Evolutionary conservation across 2,329 filamentous ascomycete genomes (phyloP), one percentile per base, ranked within the genome.

Genomic region (Penicillium hordei): DNA sequence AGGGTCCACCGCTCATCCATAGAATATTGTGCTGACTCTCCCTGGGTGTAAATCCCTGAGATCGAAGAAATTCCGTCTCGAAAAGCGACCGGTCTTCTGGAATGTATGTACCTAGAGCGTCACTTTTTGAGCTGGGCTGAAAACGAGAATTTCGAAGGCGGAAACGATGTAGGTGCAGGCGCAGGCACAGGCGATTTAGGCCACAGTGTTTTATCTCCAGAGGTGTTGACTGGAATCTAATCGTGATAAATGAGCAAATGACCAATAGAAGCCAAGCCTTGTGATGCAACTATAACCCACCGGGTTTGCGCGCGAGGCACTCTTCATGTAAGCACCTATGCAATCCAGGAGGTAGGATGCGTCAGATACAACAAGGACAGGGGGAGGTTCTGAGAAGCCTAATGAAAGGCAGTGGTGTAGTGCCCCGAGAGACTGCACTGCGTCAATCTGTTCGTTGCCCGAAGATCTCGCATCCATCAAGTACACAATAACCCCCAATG

Each of bases 331-430:
- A 17, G 38, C 23, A 4, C 48, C 13, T 13, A 55, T 23, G 21
- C 52, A 55, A 29, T 55, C 52, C 5, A 42, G n/a, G 3, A 55
- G 38, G n/a, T 55, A 55, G 1, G 52, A 50, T 13, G 52, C 45
- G 8, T 55, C 52, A 3, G 45, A 50, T 17, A 55, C 45, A 5
- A 50, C 52, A n/a, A 55, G 36, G 2, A 55, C 38, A 6, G 45
- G 52, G 1, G 52, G 52, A 8, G 45, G 36, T 2, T 55, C 45
- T 7, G 45, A 1, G 19, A 43, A 40, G 8, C 52, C 45, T 12
- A 55, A 13, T 12, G 52, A 55, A 27, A 55, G 29, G 31, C 36
- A 50, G 25, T 55, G 52, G 5, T 55, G 52, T 1, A 55, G 45
- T 23, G 45, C 52, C 7, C 38, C 21, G 6, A 55, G 45, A 27